These are phyloP conservation scores for Asterella californica DNA, from an alignment of 225 moss, liverwort and hornwort species.

Conservation along the genomic window DNA sequence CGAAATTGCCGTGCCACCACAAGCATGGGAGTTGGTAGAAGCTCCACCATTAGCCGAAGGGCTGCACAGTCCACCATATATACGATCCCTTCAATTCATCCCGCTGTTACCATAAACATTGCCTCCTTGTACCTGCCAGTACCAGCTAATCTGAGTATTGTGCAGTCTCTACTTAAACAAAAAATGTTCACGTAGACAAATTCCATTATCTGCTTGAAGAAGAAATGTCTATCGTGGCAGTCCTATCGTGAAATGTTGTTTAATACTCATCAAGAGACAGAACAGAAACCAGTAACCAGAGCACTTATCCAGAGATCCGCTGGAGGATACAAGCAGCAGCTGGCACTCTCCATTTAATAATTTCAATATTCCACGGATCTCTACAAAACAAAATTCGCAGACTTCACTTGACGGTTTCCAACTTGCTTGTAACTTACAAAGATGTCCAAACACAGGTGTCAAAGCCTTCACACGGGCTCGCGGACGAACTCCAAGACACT, in stretches of 20 bases:
- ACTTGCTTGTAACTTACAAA: slow-evolving; percentile 47
- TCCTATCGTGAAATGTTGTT: neutral
- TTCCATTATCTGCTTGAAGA: neutral
- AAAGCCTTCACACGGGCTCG: slow-evolving; percentile 63
- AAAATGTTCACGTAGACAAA: neutral
- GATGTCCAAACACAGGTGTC: slow-evolving; percentile 64
- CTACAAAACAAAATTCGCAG: neutral
- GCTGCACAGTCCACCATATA: slow-evolving; percentile 82
- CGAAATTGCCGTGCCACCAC: slow-evolving; percentile 59
- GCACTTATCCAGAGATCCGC: neutral
- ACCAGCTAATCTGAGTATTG: slow-evolving; percentile 52
- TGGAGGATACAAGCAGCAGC: neutral
- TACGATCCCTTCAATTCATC: slow-evolving; percentile 56
- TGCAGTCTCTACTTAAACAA: slow-evolving; percentile 11
- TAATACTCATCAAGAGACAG: neutral
- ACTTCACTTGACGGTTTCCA: neutral
- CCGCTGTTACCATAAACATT: slow-evolving; percentile 35
- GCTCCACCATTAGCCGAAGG: slow-evolving; percentile 68
- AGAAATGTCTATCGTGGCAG: neutral
- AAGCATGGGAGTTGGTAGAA: slow-evolving; percentile 70
- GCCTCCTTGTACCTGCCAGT: slow-evolving; percentile 56
- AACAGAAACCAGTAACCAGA: neutral
- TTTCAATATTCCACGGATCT: neutral
- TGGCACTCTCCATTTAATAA: neutral
- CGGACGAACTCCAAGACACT: slow-evolving; percentile 48